Evolutionary conservation across 2,329 filamentous ascomycete species (phyloP), one percentile per base, ranked within the genome.

Genomic region (Thelonectria olida): DNA sequence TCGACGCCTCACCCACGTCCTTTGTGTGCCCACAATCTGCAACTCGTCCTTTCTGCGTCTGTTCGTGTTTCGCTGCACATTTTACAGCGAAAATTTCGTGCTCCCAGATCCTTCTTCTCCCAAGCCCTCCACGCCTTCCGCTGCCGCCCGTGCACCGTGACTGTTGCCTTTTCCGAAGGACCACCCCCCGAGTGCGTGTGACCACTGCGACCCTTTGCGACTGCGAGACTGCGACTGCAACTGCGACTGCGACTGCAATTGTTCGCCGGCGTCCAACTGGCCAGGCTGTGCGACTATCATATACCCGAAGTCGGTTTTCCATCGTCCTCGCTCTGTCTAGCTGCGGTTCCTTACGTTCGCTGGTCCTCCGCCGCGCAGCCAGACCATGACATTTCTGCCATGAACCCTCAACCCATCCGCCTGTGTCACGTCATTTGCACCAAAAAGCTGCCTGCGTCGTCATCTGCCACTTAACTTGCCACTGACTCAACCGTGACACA

Each of bases 401-500:
- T 52, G 58, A 51, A 47, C 17, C 22, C 44, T 44, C 36, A 31
- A 31, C 31, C 12, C 44, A 34, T 60, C 34, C 27, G 36, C 27
- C 27, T 47, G 57, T 63, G 48, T 45, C 47, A 54, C 49, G 28
- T 31, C 36, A 44, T 54, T 36, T 48, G 36, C 25, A 34, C 50
- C 49, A 55, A 62, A 36, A 15, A n/a, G 17, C 28, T 63, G 41
- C 58, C 61, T 57, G 45, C 58, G 22, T 65, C 54, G 36, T 61
- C 49, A 52, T 54, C 34, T 64, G 38, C 58, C 50, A 41, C 49
- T 31, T n/a, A 66, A 58, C 47, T 31, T 54, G 48, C 20, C 52
- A 65, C 69, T 72, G 48, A 72, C 61, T 55, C 58, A 34, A 42
- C 20, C 47, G 63, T 72, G 59, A 68, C 39, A 53, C 59, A 72